Conservation (phyloP, 345 rosid species). For the Crucihimalaya himalaica region DNA sequence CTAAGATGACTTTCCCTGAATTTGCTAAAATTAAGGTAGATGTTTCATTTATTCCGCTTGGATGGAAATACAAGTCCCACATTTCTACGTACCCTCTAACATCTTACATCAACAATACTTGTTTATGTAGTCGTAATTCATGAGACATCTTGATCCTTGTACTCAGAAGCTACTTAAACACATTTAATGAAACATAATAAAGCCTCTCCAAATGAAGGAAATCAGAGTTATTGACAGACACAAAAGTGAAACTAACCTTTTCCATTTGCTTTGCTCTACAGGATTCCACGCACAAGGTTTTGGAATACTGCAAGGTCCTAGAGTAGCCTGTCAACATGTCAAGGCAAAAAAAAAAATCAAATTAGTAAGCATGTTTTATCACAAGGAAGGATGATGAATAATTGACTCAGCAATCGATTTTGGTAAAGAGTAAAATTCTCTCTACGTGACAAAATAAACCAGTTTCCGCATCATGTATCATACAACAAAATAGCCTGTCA, state of each 20-base stretch:
- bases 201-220: background rate
- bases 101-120: background rate
- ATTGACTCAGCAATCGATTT: too few species aligned
- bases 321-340: constrained; percentile 63
- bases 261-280: constrained; percentile 88
- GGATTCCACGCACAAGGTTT: constrained; percentile 94
- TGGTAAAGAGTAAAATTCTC: too few species aligned
- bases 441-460: too few species aligned
- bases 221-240: background rate
- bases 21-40: background rate
- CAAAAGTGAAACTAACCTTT: constrained; percentile 55
- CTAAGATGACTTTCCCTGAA: background rate
- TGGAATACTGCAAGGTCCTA: constrained; percentile 76
- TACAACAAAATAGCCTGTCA: too few species aligned
- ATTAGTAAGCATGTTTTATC: background rate
- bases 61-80: background rate
- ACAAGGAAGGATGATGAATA: background rate
- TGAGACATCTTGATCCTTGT: background rate
- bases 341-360: background rate
- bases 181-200: constrained; percentile 2
- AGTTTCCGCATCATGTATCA: too few species aligned
- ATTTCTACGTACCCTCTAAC: background rate
- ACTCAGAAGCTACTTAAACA: background rate
- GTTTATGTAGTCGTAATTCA: background rate
- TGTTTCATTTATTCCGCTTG: background rate